Evolutionary conservation across 176 grass and related monocot species (phyloP).

Genomic region (Typha latifolia): DNA sequence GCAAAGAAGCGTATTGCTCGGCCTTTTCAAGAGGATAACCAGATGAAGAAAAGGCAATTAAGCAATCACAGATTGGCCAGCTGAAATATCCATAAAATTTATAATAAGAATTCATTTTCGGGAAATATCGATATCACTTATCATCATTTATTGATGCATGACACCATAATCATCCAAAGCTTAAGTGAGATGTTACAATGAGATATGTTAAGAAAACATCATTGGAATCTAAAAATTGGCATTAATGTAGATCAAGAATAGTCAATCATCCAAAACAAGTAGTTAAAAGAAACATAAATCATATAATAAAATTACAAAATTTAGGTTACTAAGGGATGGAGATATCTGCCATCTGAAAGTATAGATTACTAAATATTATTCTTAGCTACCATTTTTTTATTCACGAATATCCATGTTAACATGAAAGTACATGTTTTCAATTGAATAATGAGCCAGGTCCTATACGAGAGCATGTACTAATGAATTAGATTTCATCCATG

Average conservation of each 20-base stretch:
- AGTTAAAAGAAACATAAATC: too few relatives aligned
- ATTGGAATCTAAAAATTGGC: neutral
- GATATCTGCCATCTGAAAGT: too few relatives aligned
- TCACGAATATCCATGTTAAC: too few relatives aligned
- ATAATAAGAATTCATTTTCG: neutral
- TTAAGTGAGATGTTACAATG: neutral
- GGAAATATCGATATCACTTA: neutral
- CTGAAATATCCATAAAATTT: conserved; percentile 30
- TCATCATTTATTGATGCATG: neutral
- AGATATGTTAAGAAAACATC: neutral
- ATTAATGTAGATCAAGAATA: neutral
- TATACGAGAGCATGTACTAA: too few relatives aligned
- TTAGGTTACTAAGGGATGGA: too few relatives aligned
- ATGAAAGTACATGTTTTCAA: too few relatives aligned
- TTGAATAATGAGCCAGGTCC: too few relatives aligned
- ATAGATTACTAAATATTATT: too few relatives aligned
- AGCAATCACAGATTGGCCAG: conserved; percentile 89
- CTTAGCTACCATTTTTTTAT: too few relatives aligned
- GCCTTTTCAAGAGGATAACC: conserved; percentile 89
- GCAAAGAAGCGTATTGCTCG: conserved; percentile 63
- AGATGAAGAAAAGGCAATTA: conserved; percentile 85
- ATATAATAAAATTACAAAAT: too few relatives aligned
- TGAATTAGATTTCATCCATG: too few relatives aligned
- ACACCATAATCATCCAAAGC: conserved; percentile 8
- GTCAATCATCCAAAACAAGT: neutral